These are phyloP conservation scores for Xylaria telfairii DNA, from an alignment of 495 filamentous ascomycete species.

Conservation along the genomic window DNA sequence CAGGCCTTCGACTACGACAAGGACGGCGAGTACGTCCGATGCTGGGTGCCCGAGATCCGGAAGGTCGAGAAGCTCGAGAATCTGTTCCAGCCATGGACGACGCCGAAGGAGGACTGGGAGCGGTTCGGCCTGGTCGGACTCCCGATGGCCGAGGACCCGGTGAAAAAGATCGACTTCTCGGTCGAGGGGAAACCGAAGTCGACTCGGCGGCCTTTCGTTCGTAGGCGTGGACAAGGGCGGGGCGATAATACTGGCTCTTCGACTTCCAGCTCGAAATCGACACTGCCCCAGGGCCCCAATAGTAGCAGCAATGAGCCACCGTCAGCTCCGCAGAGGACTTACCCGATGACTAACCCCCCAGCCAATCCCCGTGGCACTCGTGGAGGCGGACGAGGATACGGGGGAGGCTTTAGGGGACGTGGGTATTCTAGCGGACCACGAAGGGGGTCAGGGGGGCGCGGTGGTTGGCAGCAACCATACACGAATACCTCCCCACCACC, in stretches of 20 bases:
- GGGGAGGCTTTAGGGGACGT: constrained; percentile 34
- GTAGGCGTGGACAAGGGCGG: constrained; percentile 37
- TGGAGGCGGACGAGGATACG: constrained; percentile 34
- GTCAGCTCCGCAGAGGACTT: neutral
- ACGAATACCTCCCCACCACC: constrained; percentile 13
- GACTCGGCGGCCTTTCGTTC: constrained; percentile 39
- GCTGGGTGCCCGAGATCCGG: constrained; percentile 69
- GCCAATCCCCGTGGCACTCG: constrained; percentile 31
- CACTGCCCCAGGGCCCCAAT: constrained; percentile 8
- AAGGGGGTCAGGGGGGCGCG: constrained; percentile 32
- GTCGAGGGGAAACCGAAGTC: constrained; percentile 50
- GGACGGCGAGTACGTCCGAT: constrained; percentile 66
- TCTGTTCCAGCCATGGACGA: constrained; percentile 69
- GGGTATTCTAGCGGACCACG: constrained; percentile 28
- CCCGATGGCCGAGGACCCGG: constrained; percentile 60
- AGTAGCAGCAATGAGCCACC: constrained; percentile 6
- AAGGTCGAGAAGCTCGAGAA: constrained; percentile 57
- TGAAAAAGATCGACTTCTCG: constrained; percentile 62
- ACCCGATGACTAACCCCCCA: neutral
- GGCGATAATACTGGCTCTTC: neutral
- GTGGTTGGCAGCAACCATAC: constrained; percentile 23
- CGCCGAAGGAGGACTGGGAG: constrained; percentile 56
- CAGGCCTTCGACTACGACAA: constrained; percentile 73
- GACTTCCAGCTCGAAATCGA: constrained; percentile 12
- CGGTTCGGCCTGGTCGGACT: constrained; percentile 55